Evolutionary conservation across 2,329 filamentous ascomycete species (phyloP).

Genomic region (Purpureocillium takamizusanense): DNA sequence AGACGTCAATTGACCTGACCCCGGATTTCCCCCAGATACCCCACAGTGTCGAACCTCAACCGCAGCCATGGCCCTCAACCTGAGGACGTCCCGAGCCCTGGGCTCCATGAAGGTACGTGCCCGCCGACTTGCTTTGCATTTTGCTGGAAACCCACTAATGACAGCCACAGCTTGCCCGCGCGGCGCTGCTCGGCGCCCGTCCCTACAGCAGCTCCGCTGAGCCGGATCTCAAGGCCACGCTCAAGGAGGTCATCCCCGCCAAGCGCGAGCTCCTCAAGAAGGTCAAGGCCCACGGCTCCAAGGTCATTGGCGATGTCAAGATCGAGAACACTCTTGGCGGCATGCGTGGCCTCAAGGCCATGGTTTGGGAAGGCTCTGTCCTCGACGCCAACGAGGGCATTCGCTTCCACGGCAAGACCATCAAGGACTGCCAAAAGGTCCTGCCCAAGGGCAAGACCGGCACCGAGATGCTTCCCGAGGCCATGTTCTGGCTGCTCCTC

Average conservation of each 20-base stretch:
- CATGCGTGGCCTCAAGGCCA: conserved; percentile 94
- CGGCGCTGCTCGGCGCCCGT: conserved; percentile 28
- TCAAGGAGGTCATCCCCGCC: conserved; percentile 76
- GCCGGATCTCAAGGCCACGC: conserved; percentile 79
- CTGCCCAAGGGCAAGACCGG: conserved; percentile 87
- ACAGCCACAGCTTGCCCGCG: conserved; percentile 15
- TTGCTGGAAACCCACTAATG: conserved; percentile 9
- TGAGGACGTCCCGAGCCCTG: conserved; percentile 54
- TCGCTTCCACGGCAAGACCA: conserved; percentile 93
- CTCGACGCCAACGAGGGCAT: conserved; percentile 96
- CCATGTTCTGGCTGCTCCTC: conserved; percentile 98
- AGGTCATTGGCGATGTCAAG: conserved; percentile 85
- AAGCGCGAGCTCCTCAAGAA: conserved; percentile 92
- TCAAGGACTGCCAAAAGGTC: conserved; percentile 93
- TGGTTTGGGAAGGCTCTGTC: conserved; percentile 98
- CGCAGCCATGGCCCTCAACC: conserved; percentile 52
- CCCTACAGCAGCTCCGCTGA: conserved; percentile 65
- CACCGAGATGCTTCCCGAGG: conserved; percentile 95
- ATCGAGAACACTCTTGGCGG: conserved; percentile 90
- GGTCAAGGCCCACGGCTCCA: conserved; percentile 77
- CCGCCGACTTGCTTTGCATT: no score
- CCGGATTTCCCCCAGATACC: conserved; percentile 2
- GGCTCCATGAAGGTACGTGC: conserved; percentile 50
- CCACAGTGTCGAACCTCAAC: conserved; percentile 3
- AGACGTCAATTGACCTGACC: conserved; percentile 1